phyloP scores from a whole-genome alignment of 495 filamentous ascomycete genomes.

The Sporormia fimetaria region DNA sequence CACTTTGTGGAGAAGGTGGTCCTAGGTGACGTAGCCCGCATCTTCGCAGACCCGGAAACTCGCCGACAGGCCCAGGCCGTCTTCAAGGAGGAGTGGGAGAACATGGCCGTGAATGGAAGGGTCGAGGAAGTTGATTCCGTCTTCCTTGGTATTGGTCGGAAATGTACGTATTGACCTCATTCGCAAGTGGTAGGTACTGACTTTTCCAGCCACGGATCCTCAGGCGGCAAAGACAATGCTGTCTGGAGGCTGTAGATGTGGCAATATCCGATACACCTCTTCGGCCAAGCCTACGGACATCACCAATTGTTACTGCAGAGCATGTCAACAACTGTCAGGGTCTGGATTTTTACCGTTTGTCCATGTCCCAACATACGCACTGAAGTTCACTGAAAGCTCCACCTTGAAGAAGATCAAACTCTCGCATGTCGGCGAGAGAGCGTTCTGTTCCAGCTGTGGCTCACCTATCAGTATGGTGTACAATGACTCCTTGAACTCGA shows the following conservation, averaged over 20 bases:
- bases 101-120: conserved; percentile 12
- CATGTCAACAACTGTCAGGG: conserved; percentile 21
- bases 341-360: conserved; percentile 12
- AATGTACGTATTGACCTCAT: conserved; percentile 3
- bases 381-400: conserved; percentile 1
- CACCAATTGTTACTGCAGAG: conserved; percentile 18
- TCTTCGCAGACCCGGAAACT: conserved; percentile 1
- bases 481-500: neutral
- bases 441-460: conserved; percentile 17
- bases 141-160: conserved; percentile 12
- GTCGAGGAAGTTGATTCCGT: conserved; percentile 21
- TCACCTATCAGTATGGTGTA: conserved; percentile 22
- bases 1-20: conserved; percentile 9
- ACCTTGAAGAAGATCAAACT: conserved; percentile 10
- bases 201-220: neutral
- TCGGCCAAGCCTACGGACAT: conserved; percentile 8
- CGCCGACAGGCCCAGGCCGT: conserved; percentile 5
- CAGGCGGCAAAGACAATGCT: conserved; percentile 1
- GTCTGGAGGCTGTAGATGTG: conserved; percentile 19
- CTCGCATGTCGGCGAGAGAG: conserved; percentile 6
- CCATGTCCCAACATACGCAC: neutral
- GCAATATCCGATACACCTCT: conserved; percentile 7
- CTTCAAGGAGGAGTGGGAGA: conserved; percentile 17
- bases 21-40: neutral
- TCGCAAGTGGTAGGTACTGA: neutral